A percentile compares a stretch with the other conserved stretches of the same genome.
Conservation (phyloP, 106 monocot species). For the Chionographis japonica region DNA sequence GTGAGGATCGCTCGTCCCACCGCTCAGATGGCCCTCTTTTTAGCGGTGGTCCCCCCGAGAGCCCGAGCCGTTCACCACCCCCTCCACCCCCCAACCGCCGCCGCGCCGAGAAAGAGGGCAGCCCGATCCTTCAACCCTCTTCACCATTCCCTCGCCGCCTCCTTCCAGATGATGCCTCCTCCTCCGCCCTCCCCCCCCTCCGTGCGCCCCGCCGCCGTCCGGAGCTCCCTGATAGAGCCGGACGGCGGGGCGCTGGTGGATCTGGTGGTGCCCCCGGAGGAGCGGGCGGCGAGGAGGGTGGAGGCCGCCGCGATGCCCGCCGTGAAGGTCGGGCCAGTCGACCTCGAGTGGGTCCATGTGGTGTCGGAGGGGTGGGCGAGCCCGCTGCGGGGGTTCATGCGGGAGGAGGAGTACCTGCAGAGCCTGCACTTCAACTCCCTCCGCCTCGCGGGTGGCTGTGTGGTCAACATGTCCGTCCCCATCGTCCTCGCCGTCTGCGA, state of each 20-base stretch:
- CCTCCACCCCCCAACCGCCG: neutral
- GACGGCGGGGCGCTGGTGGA: conserved; percentile 85
- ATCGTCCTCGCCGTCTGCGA: conserved; percentile 84
- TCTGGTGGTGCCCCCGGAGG: conserved; percentile 43
- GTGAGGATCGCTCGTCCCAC: neutral
- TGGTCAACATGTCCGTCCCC: conserved; percentile 98
- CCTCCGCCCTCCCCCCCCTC: neutral
- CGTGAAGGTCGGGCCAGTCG: conserved; percentile 48
- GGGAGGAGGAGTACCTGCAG: conserved; percentile 93
- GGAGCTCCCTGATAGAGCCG: conserved; percentile 86
- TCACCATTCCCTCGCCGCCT: conserved; percentile 12
- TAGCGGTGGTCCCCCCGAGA: no score
- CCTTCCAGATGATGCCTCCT: conserved; percentile 1
- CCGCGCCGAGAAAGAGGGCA: neutral
- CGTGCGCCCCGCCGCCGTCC: neutral
- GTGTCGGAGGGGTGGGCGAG: conserved; percentile 98
- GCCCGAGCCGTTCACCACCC: neutral
- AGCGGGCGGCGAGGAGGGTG: conserved; percentile 29
- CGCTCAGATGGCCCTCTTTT: no score
- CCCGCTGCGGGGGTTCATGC: conserved; percentile 91
- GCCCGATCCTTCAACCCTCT: conserved; percentile 5
- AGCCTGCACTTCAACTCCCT: conserved; percentile 83
- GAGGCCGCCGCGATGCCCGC: conserved; percentile 56
- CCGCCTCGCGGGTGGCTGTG: conserved; percentile 48
- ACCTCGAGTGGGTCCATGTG: conserved; percentile 91